phyloP scores from a whole-genome alignment of 1,284 basidiomycete genomes.

The Moniliophthora roreri region DNA sequence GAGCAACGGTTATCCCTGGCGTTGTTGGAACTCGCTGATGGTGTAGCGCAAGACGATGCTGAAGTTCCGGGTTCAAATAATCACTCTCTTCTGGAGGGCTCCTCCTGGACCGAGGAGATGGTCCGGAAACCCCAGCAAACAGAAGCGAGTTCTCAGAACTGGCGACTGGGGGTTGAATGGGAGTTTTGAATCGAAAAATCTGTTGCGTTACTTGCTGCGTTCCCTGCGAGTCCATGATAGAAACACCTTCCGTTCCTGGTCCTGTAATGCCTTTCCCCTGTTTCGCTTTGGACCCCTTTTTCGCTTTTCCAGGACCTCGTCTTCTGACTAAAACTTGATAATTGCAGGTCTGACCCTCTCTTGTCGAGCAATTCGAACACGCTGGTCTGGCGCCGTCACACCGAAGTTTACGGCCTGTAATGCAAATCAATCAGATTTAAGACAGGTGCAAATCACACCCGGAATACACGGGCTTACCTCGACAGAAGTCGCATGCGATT shows the following conservation, averaged over 20 bases:
- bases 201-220: no score
- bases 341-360: not conserved
- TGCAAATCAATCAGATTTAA: not conserved
- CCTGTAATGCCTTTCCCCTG: not conserved
- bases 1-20: no score
- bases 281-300: not conserved
- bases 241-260: not conserved
- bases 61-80: no score
- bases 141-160: no score
- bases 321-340: not conserved
- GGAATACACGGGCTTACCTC: not conserved
- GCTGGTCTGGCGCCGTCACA: not conserved
- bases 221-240: no score
- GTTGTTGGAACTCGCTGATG: no score
- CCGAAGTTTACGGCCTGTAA: not conserved
- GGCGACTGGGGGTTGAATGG: no score
- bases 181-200: no score
- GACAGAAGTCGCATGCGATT: conserved; percentile 1
- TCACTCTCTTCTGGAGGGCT: no score
- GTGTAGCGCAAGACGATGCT: no score
- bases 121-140: no score
- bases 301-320: conserved; percentile 2
- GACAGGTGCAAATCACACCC: not conserved
- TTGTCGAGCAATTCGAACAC: not conserved
- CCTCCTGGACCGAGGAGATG: no score